These are phyloP conservation scores for Carpinus fangiana DNA, from an alignment of 306 rosid genomes.

Conservation along the genomic window DNA sequence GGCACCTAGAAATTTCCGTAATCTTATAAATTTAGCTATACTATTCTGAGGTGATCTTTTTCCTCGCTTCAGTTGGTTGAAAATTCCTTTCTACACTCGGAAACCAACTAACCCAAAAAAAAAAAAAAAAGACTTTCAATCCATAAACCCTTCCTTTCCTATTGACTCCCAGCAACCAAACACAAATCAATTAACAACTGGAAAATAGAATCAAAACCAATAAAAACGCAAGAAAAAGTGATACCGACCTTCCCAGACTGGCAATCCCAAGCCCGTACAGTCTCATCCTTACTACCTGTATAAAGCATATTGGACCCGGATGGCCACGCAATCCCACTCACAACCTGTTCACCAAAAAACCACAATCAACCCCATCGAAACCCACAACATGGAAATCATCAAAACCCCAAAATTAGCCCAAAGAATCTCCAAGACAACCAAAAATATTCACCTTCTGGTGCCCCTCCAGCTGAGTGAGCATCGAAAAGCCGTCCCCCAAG, in stretches of 20 bases:
- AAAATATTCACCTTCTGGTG: constrained; percentile 62
- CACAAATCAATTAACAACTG: neutral
- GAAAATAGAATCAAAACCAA: constrained; percentile 1
- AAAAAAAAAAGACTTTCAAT: neutral
- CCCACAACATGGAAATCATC: neutral
- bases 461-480: constrained; percentile 84
- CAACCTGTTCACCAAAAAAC: constrained; percentile 54
- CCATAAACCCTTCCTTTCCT: neutral
- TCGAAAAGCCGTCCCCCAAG: constrained; percentile 74
- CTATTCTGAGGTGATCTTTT: neutral
- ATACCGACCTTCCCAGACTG: constrained; percentile 84
- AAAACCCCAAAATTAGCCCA: neutral
- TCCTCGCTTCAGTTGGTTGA: neutral
- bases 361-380: constrained; percentile 26
- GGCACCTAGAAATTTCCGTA: neutral
- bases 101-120: constrained; percentile 6
- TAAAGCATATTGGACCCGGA: constrained; percentile 93
- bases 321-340: constrained; percentile 83
- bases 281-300: constrained; percentile 88
- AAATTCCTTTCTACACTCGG: neutral
- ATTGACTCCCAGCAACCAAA: neutral
- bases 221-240: neutral
- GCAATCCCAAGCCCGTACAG: constrained; percentile 92
- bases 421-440: neutral
- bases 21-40: constrained; percentile 5